Evolutionary conservation across 306 rosid genomes (phyloP).

Genomic region (Vigna reflexopilosa): DNA sequence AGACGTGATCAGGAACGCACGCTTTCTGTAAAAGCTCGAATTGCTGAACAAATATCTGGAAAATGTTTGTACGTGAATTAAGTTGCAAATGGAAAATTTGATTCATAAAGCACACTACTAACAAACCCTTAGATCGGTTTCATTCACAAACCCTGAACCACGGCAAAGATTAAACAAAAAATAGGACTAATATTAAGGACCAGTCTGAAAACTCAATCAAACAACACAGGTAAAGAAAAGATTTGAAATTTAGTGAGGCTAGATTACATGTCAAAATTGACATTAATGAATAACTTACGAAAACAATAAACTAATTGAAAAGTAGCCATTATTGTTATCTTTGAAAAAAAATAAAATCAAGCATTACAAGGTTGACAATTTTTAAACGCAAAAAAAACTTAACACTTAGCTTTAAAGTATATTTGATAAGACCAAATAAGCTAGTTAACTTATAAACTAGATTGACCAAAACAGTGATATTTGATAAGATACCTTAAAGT

Average conservation of each 20-base stretch:
- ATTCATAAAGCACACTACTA: not conserved
- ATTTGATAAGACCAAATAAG: too few species aligned
- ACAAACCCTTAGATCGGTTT: not conserved
- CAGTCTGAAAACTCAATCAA: conserved; percentile 23
- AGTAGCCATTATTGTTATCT: not conserved
- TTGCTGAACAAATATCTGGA: conserved; percentile 91
- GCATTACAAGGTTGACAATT: conserved; percentile 1
- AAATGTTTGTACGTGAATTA: conserved; percentile 9
- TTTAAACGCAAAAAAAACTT: not conserved
- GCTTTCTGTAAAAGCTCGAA: conserved; percentile 93
- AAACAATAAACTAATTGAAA: conserved; percentile 20
- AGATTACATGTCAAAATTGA: conserved; percentile 5
- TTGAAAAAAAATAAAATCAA: not conserved
- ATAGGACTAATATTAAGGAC: not conserved
- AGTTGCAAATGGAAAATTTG: conserved; percentile 27
- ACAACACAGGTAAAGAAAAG: conserved; percentile 7
- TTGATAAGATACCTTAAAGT: too few species aligned
- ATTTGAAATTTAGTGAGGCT: conserved; percentile 20
- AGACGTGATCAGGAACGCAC: conserved; percentile 75
- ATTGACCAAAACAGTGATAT: too few species aligned
- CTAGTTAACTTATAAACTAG: too few species aligned
- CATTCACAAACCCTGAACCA: conserved; percentile 10
- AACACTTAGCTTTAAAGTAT: not conserved
- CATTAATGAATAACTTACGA: not conserved
- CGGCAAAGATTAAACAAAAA: not conserved